Evolutionary conservation across 179 eudicot genomes (phyloP).

Genomic region (Monotropa hypopitys): DNA sequence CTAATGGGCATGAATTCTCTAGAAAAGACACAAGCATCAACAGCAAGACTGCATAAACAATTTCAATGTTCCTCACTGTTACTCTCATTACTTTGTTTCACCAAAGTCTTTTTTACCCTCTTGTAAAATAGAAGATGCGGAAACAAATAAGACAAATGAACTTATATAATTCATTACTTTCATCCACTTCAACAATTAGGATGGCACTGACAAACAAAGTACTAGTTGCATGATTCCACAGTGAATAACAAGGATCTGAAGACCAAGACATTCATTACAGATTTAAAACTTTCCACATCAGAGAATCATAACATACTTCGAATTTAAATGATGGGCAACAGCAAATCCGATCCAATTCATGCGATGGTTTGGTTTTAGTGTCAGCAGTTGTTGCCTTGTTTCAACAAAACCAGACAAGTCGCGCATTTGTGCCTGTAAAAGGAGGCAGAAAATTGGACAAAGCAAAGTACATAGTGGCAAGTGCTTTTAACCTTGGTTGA

Average conservation of each 20-base stretch:
- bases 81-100: background rate
- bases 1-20: background rate
- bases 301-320: slow-evolving; percentile 37
- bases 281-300: background rate
- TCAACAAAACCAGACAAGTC: slow-evolving; percentile 94
- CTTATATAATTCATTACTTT: background rate
- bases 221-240: background rate
- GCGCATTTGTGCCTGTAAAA: slow-evolving; percentile 90
- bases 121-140: background rate
- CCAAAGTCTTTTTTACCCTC: background rate
- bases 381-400: slow-evolving; percentile 91
- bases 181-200: background rate
- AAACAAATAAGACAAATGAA: background rate
- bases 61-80: background rate
- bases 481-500: background rate
- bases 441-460: background rate
- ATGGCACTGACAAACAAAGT: background rate
- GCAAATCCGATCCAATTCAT: slow-evolving; percentile 99
- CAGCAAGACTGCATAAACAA: background rate
- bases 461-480: background rate
- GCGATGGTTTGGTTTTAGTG: slow-evolving; percentile 94
- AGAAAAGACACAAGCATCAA: background rate
- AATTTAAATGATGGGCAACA: slow-evolving; percentile 80
- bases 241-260: background rate
- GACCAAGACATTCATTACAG: background rate